Evolutionary conservation across 202 grass and related monocot genomes (phyloP).

Genomic region (Setaria viridis): DNA sequence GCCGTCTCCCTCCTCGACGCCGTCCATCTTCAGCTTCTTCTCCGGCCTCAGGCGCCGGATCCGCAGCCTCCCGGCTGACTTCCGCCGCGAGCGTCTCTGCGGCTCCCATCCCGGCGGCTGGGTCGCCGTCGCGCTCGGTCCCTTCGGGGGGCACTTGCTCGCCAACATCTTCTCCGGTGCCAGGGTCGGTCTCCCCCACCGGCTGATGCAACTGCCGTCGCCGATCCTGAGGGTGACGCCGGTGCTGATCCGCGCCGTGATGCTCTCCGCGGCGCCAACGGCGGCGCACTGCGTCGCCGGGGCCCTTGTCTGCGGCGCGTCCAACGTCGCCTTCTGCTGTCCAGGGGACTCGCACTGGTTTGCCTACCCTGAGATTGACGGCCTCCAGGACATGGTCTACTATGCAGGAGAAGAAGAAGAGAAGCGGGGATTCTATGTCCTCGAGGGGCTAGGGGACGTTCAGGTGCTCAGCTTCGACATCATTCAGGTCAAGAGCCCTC

Average conservation of each 20-base stretch:
- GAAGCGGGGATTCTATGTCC: background rate
- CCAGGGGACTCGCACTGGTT: background rate
- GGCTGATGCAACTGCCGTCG: background rate
- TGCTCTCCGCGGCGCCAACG: background rate
- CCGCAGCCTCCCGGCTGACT: background rate
- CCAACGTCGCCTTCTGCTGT: constrained; percentile 17
- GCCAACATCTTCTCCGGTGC: background rate
- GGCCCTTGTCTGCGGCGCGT: background rate
- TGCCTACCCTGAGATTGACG: no score
- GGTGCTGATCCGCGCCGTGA: background rate
- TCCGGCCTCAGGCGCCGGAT: background rate
- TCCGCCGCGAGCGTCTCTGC: background rate
- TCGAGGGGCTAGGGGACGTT: background rate
- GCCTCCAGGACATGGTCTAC: background rate
- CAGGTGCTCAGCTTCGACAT: background rate
- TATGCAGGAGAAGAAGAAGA: background rate
- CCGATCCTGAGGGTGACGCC: background rate
- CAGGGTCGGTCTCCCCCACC: background rate
- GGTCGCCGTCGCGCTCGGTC: background rate
- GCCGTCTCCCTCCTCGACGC: background rate
- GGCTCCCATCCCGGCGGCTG: background rate
- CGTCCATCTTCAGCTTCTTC: background rate
- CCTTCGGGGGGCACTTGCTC: background rate
- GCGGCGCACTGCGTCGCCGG: background rate
- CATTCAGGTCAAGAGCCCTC: no score